phyloP scores from a whole-genome alignment of 176 grass and related monocot species.

The Typha latifolia region DNA sequence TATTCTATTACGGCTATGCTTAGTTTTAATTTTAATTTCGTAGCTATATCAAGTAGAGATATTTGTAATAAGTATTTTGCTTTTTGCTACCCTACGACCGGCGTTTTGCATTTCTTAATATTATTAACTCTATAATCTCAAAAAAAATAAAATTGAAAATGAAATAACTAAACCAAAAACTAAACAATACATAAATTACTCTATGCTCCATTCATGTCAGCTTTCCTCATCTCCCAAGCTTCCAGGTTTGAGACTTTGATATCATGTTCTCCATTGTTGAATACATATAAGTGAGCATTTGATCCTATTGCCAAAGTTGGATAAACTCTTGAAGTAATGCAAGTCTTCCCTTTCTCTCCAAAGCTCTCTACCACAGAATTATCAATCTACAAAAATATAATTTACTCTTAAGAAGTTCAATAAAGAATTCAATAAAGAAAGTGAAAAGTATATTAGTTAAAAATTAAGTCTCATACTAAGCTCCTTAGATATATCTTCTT shows the following conservation, averaged over 20 bases:
- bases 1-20: too few relatives aligned
- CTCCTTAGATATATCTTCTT: constrained; percentile 60
- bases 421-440: neutral
- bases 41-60: too few relatives aligned
- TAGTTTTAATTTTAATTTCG: too few relatives aligned
- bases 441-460: neutral
- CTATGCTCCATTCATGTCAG: constrained; percentile 47
- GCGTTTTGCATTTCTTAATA: too few relatives aligned
- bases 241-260: constrained; percentile 41
- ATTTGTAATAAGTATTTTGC: too few relatives aligned
- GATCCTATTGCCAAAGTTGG: constrained; percentile 46
- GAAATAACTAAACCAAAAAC: too few relatives aligned
- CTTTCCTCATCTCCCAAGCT: constrained; percentile 73
- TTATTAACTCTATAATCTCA: too few relatives aligned
- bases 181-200: too few relatives aligned
- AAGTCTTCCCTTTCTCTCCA: constrained; percentile 47
- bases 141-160: too few relatives aligned
- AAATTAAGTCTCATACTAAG: constrained; percentile 25
- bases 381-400: constrained; percentile 36
- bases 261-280: constrained; percentile 59
- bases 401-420: too few relatives aligned
- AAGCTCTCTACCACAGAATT: constrained; percentile 82
- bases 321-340: constrained; percentile 68
- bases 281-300: constrained; percentile 44
- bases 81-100: too few relatives aligned